phyloP scores from a whole-genome alignment of 164 flowering plant genomes.

The Santalum album region DNA sequence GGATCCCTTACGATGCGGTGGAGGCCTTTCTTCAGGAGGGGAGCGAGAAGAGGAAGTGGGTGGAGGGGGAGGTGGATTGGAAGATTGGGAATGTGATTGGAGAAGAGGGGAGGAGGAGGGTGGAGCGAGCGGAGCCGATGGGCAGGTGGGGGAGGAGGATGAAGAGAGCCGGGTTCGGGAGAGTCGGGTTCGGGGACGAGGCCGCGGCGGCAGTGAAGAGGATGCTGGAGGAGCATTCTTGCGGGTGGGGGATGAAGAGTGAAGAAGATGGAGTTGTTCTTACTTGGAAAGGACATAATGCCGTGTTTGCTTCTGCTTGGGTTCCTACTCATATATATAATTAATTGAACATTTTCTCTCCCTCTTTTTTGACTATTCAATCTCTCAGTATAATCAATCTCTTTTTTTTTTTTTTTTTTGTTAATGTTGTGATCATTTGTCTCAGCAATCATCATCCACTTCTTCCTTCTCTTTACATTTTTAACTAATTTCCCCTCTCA shows the following conservation, averaged over 20 bases:
- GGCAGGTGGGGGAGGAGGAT: conserved; percentile 72
- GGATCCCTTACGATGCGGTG: conserved; percentile 83
- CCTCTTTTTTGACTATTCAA: no score
- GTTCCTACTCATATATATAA: no score
- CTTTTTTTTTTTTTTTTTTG: no score
- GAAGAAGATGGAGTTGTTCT: conserved; percentile 81
- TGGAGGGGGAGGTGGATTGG: conserved; percentile 76
- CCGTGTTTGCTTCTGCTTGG: conserved; percentile 91
- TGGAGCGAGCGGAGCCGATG: conserved; percentile 71
- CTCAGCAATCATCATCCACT: no score
- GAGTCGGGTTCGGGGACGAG: conserved; percentile 49
- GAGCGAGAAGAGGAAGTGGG: conserved; percentile 72
- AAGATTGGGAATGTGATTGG: conserved; percentile 86
- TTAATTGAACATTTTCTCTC: no score
- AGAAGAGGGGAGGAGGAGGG: conserved; percentile 54
- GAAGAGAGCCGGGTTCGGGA: conserved; percentile 50
- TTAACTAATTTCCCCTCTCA: no score
- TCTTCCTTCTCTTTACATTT: no score
- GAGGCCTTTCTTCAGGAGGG: conserved; percentile 68
- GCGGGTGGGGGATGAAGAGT: conserved; percentile 92
- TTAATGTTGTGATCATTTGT: no score
- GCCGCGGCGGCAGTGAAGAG: conserved; percentile 56
- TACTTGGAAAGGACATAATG: conserved; percentile 97
- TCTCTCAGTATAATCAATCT: no score
- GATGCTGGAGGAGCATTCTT: conserved; percentile 92